Evolutionary conservation across 1,284 basidiomycete species (phyloP).

Genomic region (Somion occarium): DNA sequence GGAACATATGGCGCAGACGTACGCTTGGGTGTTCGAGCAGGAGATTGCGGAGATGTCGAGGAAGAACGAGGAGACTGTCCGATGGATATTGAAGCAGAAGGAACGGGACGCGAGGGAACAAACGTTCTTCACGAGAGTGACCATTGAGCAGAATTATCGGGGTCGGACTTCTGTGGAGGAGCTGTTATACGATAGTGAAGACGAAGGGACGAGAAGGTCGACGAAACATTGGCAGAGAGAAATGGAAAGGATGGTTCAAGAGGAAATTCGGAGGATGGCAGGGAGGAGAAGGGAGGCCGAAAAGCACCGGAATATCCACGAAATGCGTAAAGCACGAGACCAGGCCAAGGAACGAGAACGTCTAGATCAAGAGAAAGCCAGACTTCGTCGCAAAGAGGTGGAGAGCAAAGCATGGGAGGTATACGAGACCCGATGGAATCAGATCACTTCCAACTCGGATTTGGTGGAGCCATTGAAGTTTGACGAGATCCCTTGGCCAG

Average conservation of each 20-base stretch:
- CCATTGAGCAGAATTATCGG: conserved; percentile 24
- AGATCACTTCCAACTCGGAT: conserved; percentile 36
- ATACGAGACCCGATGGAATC: conserved; percentile 61
- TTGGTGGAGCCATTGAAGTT: conserved; percentile 48
- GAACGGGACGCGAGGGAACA: conserved; percentile 25
- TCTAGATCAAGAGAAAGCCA: conserved; percentile 23
- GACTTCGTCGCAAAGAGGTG: conserved; percentile 31
- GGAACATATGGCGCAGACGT: conserved; percentile 42
- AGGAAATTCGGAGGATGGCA: conserved; percentile 28
- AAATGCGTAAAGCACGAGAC: not conserved
- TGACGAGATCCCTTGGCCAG: conserved; percentile 67
- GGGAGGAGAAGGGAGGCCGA: conserved; percentile 24
- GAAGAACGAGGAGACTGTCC: conserved; percentile 47
- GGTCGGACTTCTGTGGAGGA: conserved; percentile 43
- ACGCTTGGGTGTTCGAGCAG: conserved; percentile 53
- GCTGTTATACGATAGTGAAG: conserved; percentile 40
- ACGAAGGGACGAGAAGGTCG: conserved; percentile 46
- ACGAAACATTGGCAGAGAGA: conserved; percentile 31
- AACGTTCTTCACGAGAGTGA: conserved; percentile 12
- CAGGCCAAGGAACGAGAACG: conserved; percentile 27
- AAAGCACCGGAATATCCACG: conserved; percentile 22
- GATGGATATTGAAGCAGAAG: conserved; percentile 53
- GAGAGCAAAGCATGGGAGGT: conserved; percentile 47
- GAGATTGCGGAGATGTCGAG: conserved; percentile 38
- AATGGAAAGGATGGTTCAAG: conserved; percentile 27